Evolutionary conservation across 1,284 basidiomycete genomes (phyloP), one percentile per base, ranked within the genome.

Genomic region (Cronartium quercuum): DNA sequence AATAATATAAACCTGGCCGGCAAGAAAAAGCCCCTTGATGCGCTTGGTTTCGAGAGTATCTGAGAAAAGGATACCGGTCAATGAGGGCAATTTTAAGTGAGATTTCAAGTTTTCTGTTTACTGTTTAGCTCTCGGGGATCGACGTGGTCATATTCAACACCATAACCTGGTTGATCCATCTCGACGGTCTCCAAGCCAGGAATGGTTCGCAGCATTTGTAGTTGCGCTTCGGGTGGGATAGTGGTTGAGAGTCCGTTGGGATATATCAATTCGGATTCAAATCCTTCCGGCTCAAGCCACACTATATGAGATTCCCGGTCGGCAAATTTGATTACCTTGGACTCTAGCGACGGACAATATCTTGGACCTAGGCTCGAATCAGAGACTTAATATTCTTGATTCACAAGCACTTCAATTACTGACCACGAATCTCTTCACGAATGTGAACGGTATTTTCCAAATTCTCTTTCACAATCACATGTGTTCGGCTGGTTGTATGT

Each of bases 111-210:
- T 21, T 77, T 12, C 10, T 55, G 55, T 75, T 21, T 29, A 90
- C 90, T 83, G 38, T 83, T 84, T 47, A 94, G 84, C 78, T 94
- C 91, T 44, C 90, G 84, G 5, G 92, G 89, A 82, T 94, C 92
- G n/a, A 94, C 86, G 79, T 92, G 89, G 78, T 94, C 92, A 78
- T 94, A 95, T 80, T 95, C 92, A 42, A 95, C 92, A 0, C 92
- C 92, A 82, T 94, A 95, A 0, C 91, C 92, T 0, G 92, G 91
- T 77, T 86, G 84, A 2, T 91, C 85, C 84, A 94, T 89, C 79
- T 88, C 86, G 10, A 89, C 92, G 34, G 89, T 87, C 82, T 94
- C 91, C 29, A 95, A 83, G 0, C 92, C 92, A 0, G 88, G 89
- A 44, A 94, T 88, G 0, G 90, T 91, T 21, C 88, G 87, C 82